Conservation (phyloP, 352 stramenopile species). For the Phytophthora europaea region DNA sequence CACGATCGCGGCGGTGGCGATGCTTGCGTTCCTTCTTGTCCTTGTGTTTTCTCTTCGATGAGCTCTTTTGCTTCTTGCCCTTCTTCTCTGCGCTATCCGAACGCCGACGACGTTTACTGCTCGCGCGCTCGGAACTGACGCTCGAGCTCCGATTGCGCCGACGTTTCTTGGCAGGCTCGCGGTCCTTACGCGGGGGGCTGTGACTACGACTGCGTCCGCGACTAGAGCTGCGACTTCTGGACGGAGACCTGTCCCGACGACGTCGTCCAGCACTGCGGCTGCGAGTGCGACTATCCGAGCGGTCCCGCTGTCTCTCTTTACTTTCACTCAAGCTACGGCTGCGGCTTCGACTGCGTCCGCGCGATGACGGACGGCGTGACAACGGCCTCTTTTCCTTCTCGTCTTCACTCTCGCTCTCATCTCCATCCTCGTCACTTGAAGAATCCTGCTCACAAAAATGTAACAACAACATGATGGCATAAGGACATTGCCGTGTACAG, state of each 20-base stretch:
- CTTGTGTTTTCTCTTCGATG: constrained; percentile 51
- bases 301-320: constrained; percentile 18
- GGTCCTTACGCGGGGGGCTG: constrained; percentile 20
- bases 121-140: constrained; percentile 19
- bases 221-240: constrained; percentile 36
- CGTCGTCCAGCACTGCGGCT: constrained; percentile 25
- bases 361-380: constrained; percentile 31
- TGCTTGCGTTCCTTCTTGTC: constrained; percentile 59
- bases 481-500: not conserved
- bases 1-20: constrained; percentile 25
- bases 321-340: constrained; percentile 31
- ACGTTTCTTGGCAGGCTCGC: constrained; percentile 22
- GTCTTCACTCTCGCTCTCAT: constrained; percentile 43
- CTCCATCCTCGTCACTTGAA: constrained; percentile 60
- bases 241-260: constrained; percentile 25
- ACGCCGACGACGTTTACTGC: constrained; percentile 22
- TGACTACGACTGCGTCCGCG: constrained; percentile 24
- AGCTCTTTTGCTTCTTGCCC: constrained; percentile 45
- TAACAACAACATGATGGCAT: constrained; percentile 13
- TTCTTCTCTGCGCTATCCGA: constrained; percentile 41
- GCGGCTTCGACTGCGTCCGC: constrained; percentile 43
- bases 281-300: constrained; percentile 20
- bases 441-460: constrained; percentile 34
- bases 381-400: constrained; percentile 25
- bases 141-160: constrained; percentile 29